phyloP scores from a whole-genome alignment of 1,284 basidiomycete genomes.

The Naganishia sp. region DNA sequence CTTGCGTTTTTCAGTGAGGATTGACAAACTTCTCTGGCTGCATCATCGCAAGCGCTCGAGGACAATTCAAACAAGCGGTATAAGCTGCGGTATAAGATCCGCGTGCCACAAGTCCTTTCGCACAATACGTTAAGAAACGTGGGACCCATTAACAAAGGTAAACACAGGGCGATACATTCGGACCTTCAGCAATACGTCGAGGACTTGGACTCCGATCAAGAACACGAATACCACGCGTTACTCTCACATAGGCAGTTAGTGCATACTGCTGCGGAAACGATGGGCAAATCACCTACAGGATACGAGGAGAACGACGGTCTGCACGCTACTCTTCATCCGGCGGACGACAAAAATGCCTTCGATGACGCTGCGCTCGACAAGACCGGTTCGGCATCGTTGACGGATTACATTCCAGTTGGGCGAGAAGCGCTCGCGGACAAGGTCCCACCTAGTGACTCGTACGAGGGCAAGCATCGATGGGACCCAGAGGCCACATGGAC shows the following conservation, averaged over 20 bases:
- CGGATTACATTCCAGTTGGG: constrained; percentile 11
- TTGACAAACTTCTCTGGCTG: too few relatives aligned
- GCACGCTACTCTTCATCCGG: background rate
- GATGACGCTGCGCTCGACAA: background rate
- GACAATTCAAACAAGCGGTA: too few relatives aligned
- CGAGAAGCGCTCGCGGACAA: constrained; percentile 12
- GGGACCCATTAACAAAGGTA: background rate
- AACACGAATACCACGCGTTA: constrained; percentile 11
- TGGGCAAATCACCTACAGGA: background rate
- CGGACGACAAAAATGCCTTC: constrained; percentile 2
- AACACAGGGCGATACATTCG: background rate
- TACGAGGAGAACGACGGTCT: constrained; percentile 4
- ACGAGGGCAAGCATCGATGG: constrained; percentile 44
- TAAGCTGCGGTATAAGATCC: too few relatives aligned
- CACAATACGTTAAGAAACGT: background rate
- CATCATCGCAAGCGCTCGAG: too few relatives aligned
- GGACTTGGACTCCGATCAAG: constrained; percentile 12
- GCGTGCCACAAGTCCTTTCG: too few relatives aligned
- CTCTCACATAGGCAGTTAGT: background rate
- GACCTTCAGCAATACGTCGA: constrained; percentile 17
- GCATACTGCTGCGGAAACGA: background rate
- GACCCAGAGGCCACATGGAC: constrained; percentile 53
- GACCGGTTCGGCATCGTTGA: constrained; percentile 1
- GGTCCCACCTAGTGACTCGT: constrained; percentile 6
- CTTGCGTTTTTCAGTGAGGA: too few relatives aligned